A percentile compares a stretch with the other conserved stretches of the same genome.
phyloP scores from a whole-genome alignment of 495 filamentous ascomycete species.

The Aspergillus leporis region DNA sequence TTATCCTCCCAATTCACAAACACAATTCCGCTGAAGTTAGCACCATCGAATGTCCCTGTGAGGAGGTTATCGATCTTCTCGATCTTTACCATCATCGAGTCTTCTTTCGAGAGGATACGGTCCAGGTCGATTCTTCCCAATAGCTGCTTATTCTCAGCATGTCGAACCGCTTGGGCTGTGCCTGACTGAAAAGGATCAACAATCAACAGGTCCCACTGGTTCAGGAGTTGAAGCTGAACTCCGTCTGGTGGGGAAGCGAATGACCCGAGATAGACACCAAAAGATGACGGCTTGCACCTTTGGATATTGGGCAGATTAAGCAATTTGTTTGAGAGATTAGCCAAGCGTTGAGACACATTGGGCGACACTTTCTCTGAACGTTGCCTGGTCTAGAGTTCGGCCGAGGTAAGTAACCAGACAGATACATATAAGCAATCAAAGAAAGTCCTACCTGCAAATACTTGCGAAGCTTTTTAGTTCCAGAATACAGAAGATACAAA shows the following conservation, averaged over 20 bases:
- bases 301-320: constrained; percentile 24
- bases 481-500: constrained; percentile 35
- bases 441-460: constrained; percentile 35
- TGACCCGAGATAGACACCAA: constrained; percentile 51
- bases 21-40: constrained; percentile 47
- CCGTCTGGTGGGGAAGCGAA: constrained; percentile 35
- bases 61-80: constrained; percentile 37
- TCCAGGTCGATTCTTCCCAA: constrained; percentile 47
- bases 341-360: constrained; percentile 28
- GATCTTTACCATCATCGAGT: constrained; percentile 26
- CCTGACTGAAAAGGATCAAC: constrained; percentile 47
- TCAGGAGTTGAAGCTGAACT: constrained; percentile 35
- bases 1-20: constrained; percentile 50
- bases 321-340: constrained; percentile 26
- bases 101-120: constrained; percentile 25
- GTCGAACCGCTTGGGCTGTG: constrained; percentile 36
- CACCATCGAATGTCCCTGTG: constrained; percentile 29
- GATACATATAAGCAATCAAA: constrained; percentile 3
- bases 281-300: constrained; percentile 40
- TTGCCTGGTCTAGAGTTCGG: constrained; percentile 25
- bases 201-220: constrained; percentile 50
- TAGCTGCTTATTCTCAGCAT: constrained; percentile 26
- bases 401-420: background rate
- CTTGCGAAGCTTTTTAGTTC: constrained; percentile 17
- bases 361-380: constrained; percentile 32